Conservation (phyloP, 1,284 basidiomycete species). For the Hymenochaete sp. region DNA sequence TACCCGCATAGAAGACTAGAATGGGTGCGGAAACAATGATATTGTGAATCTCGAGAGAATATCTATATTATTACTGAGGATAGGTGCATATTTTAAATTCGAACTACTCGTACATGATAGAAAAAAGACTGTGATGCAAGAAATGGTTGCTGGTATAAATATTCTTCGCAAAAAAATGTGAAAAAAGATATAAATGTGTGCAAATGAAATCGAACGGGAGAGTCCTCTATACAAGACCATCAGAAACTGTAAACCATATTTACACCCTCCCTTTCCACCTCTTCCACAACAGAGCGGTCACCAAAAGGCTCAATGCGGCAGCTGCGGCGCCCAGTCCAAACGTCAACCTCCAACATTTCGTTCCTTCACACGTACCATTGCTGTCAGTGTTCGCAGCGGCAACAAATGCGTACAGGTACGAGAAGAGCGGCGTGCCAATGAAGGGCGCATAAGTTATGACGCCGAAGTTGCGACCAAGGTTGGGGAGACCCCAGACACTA, state of each 20-base stretch:
- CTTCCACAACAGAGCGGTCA: conserved; percentile 47
- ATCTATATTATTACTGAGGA: too few species aligned
- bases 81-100: too few species aligned
- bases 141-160: too few species aligned
- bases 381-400: conserved; percentile 40
- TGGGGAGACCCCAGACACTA: conserved; percentile 57
- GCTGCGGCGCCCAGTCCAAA: conserved; percentile 44
- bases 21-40: too few species aligned
- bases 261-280: conserved; percentile 51
- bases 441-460: conserved; percentile 65
- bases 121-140: too few species aligned
- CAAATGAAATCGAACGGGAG: too few species aligned
- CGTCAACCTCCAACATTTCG: conserved; percentile 55
- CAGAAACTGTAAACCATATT: too few species aligned
- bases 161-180: too few species aligned
- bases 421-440: conserved; percentile 62
- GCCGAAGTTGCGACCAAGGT: conserved; percentile 68
- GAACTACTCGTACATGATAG: conserved; percentile 4
- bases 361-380: conserved; percentile 45
- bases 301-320: conserved; percentile 35
- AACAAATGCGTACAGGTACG: conserved; percentile 65
- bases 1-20: too few species aligned
- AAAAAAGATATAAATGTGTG: neutral
- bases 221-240: neutral
- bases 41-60: too few species aligned